Conservation (phyloP, 768 basidiomycete species). For the Phylloporus arenicola region DNA sequence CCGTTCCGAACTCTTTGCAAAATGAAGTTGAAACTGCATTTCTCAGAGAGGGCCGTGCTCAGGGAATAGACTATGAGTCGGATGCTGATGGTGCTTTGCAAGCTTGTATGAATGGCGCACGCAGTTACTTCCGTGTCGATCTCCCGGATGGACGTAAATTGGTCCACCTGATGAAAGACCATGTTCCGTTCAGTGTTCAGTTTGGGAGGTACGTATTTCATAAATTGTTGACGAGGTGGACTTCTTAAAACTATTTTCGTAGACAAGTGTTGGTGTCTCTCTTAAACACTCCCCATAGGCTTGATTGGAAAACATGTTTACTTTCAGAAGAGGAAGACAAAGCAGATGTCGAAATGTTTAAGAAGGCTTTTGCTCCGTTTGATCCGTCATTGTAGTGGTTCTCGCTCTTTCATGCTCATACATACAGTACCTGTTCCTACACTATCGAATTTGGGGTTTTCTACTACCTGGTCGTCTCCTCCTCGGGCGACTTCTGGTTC, state of each 20-base stretch:
- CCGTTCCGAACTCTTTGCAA: slow-evolving; percentile 61
- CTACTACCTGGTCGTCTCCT: background rate
- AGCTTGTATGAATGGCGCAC: slow-evolving; percentile 43
- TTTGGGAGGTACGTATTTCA: slow-evolving; percentile 71
- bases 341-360: slow-evolving; percentile 79
- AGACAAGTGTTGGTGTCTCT: slow-evolving; percentile 80
- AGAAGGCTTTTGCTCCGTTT: slow-evolving; percentile 72
- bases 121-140: slow-evolving; percentile 87
- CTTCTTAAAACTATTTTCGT: slow-evolving; percentile 8
- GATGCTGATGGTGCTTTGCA: slow-evolving; percentile 62
- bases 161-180: slow-evolving; percentile 78
- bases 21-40: slow-evolving; percentile 69
- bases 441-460: background rate
- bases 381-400: slow-evolving; percentile 43
- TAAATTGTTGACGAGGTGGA: background rate
- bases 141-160: slow-evolving; percentile 80
- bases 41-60: slow-evolving; percentile 55
- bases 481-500: no score
- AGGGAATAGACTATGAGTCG: slow-evolving; percentile 70
- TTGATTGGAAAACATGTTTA: slow-evolving; percentile 90
- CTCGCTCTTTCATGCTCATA: background rate
- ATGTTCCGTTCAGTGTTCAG: slow-evolving; percentile 80
- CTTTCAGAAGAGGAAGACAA: slow-evolving; percentile 82
- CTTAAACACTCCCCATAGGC: slow-evolving; percentile 68
- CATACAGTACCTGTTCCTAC: background rate